Evolutionary conservation across 176 grass and related monocot genomes (phyloP), one percentile per base, ranked within the genome.

Genomic region (Eleusine indica): DNA sequence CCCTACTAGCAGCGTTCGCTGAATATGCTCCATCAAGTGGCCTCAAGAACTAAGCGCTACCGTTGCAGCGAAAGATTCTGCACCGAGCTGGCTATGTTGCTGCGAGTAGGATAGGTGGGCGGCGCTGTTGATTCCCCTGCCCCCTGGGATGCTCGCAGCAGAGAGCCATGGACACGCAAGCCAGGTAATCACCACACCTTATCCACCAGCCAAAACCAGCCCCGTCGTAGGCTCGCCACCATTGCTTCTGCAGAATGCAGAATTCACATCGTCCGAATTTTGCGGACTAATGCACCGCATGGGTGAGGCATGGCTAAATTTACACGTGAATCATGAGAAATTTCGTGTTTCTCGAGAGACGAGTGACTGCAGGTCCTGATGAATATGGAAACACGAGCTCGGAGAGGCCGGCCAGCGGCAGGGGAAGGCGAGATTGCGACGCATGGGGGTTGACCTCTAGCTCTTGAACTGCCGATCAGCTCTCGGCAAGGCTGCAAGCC

Each of bases 401-500:
- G 22, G 22, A 57, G 10, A 9, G 22, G 61, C 61, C 61, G 9
- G n/a, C 22, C 1, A 19, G 6, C 61, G 9, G n/a, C 22, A 0
- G 18, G 6, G 1, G 9, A 53, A 77, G 65, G 56, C 35, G 18
- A 83, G 73, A 72, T n/a, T 3, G 18, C 17, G 80, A 66, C 48
- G 46, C 28, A 5, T 18, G 25, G 35, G 30, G 22, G 30, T n/a
- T 17, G 25, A 0, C 37, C 41, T 54, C 77, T 41, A 35, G 60
- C 30, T 29, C 54, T 78, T 83, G 57, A 66, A 21, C 57, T 5
- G 30, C 73, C 54, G n/a, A 82, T 82, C 42, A 60, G 73, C 86
- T 44, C 37, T 6, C 7, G 60, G 49, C 43, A 30, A 72, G 16
- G 3, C 28, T 52, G 71, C 43, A 30, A 72, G 16, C 1, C 28